Conservation (phyloP, 1,284 basidiomycete species). For the Mixia osmundae region DNA sequence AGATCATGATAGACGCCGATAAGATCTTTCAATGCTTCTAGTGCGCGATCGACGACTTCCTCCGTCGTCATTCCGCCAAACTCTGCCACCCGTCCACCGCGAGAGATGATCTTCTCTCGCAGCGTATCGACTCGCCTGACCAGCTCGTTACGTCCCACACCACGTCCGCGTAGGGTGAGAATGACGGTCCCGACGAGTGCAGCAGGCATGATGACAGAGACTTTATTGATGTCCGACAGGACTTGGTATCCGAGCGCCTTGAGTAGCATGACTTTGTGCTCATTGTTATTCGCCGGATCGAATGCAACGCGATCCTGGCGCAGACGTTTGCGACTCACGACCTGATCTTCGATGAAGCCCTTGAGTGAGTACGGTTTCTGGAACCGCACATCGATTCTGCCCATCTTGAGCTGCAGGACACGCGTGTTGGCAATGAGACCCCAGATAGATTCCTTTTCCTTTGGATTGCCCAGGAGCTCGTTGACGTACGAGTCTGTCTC, state of each 20-base stretch:
- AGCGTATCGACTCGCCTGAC: no score
- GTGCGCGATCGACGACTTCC: conserved; percentile 22
- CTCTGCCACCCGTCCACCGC: conserved; percentile 22
- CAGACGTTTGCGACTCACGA: background rate
- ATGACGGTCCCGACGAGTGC: no score
- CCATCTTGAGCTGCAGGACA: conserved; percentile 21
- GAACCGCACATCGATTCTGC: conserved; percentile 24
- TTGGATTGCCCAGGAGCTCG: conserved; percentile 24
- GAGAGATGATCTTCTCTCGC: conserved; percentile 16
- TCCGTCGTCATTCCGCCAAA: conserved; percentile 16
- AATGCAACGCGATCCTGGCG: background rate
- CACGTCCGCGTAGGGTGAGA: no score
- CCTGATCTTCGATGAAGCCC: conserved; percentile 19
- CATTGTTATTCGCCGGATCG: no score
- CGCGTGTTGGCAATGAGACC: conserved; percentile 20
- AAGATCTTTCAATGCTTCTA: conserved; percentile 21
- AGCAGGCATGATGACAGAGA: conserved; percentile 23
- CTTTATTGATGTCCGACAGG: conserved; percentile 22
- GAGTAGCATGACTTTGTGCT: conserved; percentile 19
- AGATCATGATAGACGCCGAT: conserved; percentile 19
- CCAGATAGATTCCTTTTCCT: conserved; percentile 22
- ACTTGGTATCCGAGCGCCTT: conserved; percentile 22
- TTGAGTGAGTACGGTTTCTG: conserved; percentile 23
- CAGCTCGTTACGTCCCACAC: no score
- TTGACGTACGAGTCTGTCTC: conserved; percentile 23